Base-by-base conservation (phyloP, 805 yeast genomes). In the Candida hungchunana region DNA sequence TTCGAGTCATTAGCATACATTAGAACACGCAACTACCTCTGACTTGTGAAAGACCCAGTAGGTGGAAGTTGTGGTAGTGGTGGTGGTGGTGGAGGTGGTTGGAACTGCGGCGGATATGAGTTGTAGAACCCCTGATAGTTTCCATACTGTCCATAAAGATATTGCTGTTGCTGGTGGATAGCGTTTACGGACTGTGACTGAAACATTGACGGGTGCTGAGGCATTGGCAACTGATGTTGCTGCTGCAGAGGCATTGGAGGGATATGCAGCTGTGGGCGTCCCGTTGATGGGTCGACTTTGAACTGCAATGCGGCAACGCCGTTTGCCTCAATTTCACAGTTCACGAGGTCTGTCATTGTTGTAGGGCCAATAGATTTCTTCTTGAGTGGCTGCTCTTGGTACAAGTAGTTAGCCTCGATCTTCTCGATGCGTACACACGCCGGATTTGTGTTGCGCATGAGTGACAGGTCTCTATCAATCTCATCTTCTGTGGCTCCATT, bases 311-410 rank as follows among this genome's bases (percentile, higher is more conserved):
- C 43, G 2, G 38, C 37, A 1, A 37, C 27, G 5, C 50, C 51
- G 10, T 40, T 43, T 16, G 46, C 46, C 28, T 44, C 53, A 22
- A 53, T 29, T 29, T 50, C 53, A 11, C 29, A 26, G 36, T 53
- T 53, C n/a, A 53, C 55, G 15, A 53, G 27, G 21, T 53, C 58
- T 7, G 58, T 53, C 51, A 51, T 46, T 23, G 58, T 53, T 10
- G 56, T 47, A 16, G 52, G 50, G 3, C 40, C 39, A 3, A 26
- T 18, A 5, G 34, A 4, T 4, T 14, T 25, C 26, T 39, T 43
- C 29, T 47, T 45, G 6, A 39, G 11, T 7, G 51, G 50, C 25
- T 44, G 44, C 29, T 48, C 53, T 32, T 39, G 17, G 21, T 45
- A 50, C 8, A 43, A 25, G 27, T 48, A 40, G 29, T 50, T 44